These are phyloP conservation scores for Stephania japonica DNA, from an alignment of 164 flowering plant genomes.

Conservation along the genomic window DNA sequence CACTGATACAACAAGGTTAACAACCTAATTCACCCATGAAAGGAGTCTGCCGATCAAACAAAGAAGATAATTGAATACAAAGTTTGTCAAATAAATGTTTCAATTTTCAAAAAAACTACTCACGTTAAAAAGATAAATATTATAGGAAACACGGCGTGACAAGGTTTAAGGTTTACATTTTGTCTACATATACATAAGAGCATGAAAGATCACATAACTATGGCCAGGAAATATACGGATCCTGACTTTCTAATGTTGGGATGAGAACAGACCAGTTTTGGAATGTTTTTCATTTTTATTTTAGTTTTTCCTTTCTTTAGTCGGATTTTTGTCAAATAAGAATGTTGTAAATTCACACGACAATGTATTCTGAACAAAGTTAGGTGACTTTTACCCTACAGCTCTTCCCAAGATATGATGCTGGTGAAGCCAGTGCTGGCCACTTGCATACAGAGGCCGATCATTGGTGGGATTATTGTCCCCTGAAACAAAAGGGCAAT, in stretches of 20 bases:
- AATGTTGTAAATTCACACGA: neutral
- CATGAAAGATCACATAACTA: neutral
- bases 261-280: neutral
- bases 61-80: neutral
- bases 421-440: constrained; percentile 68
- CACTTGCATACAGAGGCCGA: constrained; percentile 61
- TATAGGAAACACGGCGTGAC: neutral
- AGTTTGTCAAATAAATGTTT: neutral
- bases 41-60: neutral
- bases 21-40: neutral
- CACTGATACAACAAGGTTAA: neutral
- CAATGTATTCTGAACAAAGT: constrained; percentile 1
- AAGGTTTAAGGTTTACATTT: neutral
- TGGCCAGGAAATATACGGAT: neutral
- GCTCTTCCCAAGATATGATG: constrained; percentile 76
- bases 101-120: neutral
- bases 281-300: neutral
- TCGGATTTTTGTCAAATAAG: neutral
- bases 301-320: neutral
- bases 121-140: neutral
- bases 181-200: neutral
- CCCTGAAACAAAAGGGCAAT: constrained; percentile 28
- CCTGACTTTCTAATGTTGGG: neutral
- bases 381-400: constrained; percentile 42
- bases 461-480: constrained; percentile 64